These are phyloP conservation scores for Alternaria tenuissima DNA, from an alignment of 2,329 filamentous ascomycete genomes.

Conservation along the genomic window DNA sequence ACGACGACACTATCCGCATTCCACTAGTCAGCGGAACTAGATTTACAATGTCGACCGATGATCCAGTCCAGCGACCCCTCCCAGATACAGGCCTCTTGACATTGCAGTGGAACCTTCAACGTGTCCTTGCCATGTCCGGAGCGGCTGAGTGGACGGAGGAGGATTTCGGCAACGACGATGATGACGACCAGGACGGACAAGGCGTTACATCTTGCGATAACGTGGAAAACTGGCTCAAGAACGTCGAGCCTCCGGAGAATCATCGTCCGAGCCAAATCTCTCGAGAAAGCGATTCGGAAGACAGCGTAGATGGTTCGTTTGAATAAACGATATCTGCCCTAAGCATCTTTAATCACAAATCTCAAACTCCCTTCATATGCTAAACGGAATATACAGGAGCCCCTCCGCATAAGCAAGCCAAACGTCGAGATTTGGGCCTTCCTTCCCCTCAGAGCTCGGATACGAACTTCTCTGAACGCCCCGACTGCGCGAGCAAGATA, in stretches of 20 bases:
- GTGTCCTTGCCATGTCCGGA: slow-evolving; percentile 29
- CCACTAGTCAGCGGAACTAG: slow-evolving; percentile 17
- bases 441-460: not conserved
- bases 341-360: not conserved
- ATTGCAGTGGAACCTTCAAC: slow-evolving; percentile 30
- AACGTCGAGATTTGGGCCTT: not conserved
- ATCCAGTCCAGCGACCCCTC: slow-evolving; percentile 20
- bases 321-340: not conserved
- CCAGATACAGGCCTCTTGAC: slow-evolving; percentile 27
- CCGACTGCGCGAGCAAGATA: not conserved
- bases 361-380: not conserved
- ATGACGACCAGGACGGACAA: slow-evolving; percentile 1
- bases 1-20: not conserved
- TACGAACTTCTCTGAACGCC: not conserved
- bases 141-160: slow-evolving; percentile 27
- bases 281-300: slow-evolving; percentile 11
- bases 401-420: slow-evolving; percentile 3
- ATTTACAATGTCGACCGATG: slow-evolving; percentile 28
- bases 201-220: slow-evolving; percentile 1
- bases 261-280: slow-evolving; percentile 11
- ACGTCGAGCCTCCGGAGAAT: slow-evolving; percentile 7
- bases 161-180: slow-evolving; percentile 17
- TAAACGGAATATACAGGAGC: not conserved
- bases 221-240: slow-evolving; percentile 15
- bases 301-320: slow-evolving; percentile 20